Base-by-base conservation (phyloP, 495 filamentous ascomycete genomes). In the Elasticomyces elasticus region DNA sequence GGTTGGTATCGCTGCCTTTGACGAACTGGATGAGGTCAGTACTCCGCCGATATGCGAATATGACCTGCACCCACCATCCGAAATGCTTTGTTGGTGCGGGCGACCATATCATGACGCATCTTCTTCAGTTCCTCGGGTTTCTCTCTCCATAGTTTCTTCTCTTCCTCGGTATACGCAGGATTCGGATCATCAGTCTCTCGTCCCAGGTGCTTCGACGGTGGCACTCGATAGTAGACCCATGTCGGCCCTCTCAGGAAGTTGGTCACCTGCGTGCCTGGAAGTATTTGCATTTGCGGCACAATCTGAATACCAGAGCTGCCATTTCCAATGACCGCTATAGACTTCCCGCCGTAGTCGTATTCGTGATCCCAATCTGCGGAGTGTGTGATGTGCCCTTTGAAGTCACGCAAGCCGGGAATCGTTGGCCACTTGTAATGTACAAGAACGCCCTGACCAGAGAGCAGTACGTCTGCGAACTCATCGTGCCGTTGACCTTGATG, bases 371-470 rank as follows among this genome's bases (percentile, higher is more conserved):
- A 62, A n/a, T 10, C 38, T 2, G 59, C 59, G 12, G 50, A 54
- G 31, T 62, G 59, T 15, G 24, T 27, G 15, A 50, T n/a, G 13
- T 61, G 49, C 11, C 62, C 58, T 26, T 53, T 54, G 45, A 58
- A 60, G 26, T 54, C 46, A 23, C 58, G 31, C 17, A 64, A 27
- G 23, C 51, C 57, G 1, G 53, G 27, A 5, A 60, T 52, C 12
- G 56, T 47, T 9, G 61, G 54, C 58, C 51, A 61, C 35, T 27
- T 28, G 10, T 33, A 37, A 10, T 48, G 20, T 20, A 23, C 64
- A 35, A 69, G 53, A 40, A 67, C 56, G 25, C 66, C 66, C 26
- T 59, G 59, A 17, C 54, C 67, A 24, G 62, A 65, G 26, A 69
- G 42, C 22, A 69, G 58, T 45, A 67, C 58, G 48, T 64, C 41